These are phyloP conservation scores for Blastocrithidia nonstop DNA, from an alignment of 208 protist genomes.

Conservation along the genomic window DNA sequence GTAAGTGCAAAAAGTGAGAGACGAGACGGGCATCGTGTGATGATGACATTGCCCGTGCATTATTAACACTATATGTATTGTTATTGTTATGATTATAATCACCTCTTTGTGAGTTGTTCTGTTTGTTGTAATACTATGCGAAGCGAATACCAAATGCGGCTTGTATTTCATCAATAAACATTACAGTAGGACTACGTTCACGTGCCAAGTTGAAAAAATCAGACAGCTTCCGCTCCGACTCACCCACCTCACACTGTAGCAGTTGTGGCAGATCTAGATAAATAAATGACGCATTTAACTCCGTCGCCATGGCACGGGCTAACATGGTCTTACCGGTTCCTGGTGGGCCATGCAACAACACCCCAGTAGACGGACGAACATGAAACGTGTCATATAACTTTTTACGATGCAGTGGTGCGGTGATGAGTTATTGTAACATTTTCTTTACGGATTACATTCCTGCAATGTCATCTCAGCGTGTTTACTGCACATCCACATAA, in stretches of 20 bases:
- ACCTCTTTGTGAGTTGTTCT: background rate
- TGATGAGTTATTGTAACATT: constrained; percentile 24
- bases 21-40: constrained; percentile 49
- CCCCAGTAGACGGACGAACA: constrained; percentile 74
- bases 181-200: constrained; percentile 56
- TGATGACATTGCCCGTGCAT: constrained; percentile 3
- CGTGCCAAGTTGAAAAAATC: constrained; percentile 71
- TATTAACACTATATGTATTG: background rate
- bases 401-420: constrained; percentile 17
- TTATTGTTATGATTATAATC: background rate
- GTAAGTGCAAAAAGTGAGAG: constrained; percentile 51
- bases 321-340: constrained; percentile 90
- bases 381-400: constrained; percentile 10
- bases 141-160: constrained; percentile 53
- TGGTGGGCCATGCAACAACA: constrained; percentile 82
- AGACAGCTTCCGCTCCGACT: constrained; percentile 74
- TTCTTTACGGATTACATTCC: constrained; percentile 44
- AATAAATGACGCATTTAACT: constrained; percentile 83
- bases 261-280: constrained; percentile 76
- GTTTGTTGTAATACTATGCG: background rate
- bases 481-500: constrained; percentile 60
- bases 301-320: constrained; percentile 81
- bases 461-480: constrained; percentile 61
- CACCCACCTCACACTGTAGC: constrained; percentile 81
- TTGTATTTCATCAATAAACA: constrained; percentile 95